phyloP scores from a whole-genome alignment of 208 protist species.

The Leptomonas pyrrhocoris region DNA sequence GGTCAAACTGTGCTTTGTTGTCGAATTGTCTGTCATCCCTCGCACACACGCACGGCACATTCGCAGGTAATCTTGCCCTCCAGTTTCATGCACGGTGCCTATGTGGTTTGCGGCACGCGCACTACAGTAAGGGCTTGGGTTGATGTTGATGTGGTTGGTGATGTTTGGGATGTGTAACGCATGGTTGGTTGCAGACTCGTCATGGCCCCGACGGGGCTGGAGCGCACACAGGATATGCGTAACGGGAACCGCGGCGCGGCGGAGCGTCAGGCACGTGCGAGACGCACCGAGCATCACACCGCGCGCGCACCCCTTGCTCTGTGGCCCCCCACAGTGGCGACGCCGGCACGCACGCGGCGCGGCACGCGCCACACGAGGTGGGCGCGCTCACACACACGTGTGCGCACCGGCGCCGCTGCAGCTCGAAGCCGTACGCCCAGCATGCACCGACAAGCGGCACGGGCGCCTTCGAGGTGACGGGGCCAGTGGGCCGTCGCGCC shows the following conservation, averaged over 20 bases:
- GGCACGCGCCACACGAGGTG: no score
- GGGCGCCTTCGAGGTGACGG: conserved; percentile 25
- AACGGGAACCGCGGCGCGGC: conserved; percentile 25
- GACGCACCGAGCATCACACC: conserved; percentile 24
- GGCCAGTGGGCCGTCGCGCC: conserved; percentile 14
- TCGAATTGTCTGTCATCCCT: conserved; percentile 19
- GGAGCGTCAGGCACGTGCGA: conserved; percentile 22
- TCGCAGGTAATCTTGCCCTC: conserved; percentile 12
- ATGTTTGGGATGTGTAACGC: conserved; percentile 15
- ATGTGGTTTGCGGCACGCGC: conserved; percentile 26
- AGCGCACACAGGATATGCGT: conserved; percentile 37
- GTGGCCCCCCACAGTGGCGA: conserved; percentile 19
- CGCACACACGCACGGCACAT: conserved; percentile 9
- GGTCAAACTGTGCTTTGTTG: conserved; percentile 24
- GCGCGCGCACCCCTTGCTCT: conserved; percentile 26
- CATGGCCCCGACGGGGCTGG: conserved; percentile 33
- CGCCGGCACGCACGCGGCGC: conserved; percentile 8
- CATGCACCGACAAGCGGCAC: conserved; percentile 23
- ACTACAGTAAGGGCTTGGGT: conserved; percentile 23
- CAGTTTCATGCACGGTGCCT: conserved; percentile 31
- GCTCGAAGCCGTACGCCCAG: conserved; percentile 28
- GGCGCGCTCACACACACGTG: no score
- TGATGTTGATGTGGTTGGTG: background rate
- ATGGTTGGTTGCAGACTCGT: conserved; percentile 35
- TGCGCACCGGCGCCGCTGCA: conserved; percentile 10